These are phyloP conservation scores for Cyberlindnera euphorbiae DNA, from an alignment of 805 yeast species.

Conservation along the genomic window DNA sequence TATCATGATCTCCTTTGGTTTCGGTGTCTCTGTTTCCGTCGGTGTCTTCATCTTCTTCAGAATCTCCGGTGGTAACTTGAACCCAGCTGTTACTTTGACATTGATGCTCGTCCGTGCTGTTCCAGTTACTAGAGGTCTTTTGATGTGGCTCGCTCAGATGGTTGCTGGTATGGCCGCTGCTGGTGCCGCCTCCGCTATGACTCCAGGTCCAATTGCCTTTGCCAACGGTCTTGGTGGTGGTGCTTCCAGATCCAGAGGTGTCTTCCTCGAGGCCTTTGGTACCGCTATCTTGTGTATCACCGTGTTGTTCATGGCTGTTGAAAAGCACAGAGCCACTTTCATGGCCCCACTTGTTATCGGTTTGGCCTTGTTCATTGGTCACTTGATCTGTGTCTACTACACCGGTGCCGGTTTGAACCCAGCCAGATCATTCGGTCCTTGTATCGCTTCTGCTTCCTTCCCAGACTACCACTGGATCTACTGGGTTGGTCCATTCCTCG, in stretches of 20 bases:
- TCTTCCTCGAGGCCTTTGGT: constrained; percentile 79
- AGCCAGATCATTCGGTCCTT: constrained; percentile 84
- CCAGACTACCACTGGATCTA: constrained; percentile 87
- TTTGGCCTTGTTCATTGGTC: constrained; percentile 74
- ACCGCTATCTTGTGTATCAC: constrained; percentile 69
- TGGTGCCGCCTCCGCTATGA: constrained; percentile 80
- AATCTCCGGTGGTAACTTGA: constrained; percentile 84
- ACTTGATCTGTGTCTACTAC: constrained; percentile 73
- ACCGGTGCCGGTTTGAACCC: constrained; percentile 94
- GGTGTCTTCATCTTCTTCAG: constrained; percentile 64
- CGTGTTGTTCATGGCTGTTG: constrained; percentile 79
- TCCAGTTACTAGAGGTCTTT: constrained; percentile 62
- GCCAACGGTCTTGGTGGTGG: constrained; percentile 72
- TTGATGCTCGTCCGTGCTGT: constrained; percentile 69
- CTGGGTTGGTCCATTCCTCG: constrained; percentile 85
- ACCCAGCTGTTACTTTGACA: constrained; percentile 82
- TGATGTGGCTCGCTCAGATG: constrained; percentile 65
- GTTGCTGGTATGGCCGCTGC: constrained; percentile 91
- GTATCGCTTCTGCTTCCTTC: constrained; percentile 66
- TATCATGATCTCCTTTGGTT: constrained; percentile 79
- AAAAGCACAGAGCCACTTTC: constrained; percentile 68
- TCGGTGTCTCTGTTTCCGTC: constrained; percentile 81
- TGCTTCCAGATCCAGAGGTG: constrained; percentile 66
- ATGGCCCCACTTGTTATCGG: constrained; percentile 85
- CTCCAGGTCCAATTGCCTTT: constrained; percentile 73